A percentile compares a stretch with the other conserved stretches of the same genome.
These are phyloP conservation scores for Hypoxylon fragiforme DNA, from an alignment of 495 filamentous ascomycete genomes.

Conservation along the genomic window DNA sequence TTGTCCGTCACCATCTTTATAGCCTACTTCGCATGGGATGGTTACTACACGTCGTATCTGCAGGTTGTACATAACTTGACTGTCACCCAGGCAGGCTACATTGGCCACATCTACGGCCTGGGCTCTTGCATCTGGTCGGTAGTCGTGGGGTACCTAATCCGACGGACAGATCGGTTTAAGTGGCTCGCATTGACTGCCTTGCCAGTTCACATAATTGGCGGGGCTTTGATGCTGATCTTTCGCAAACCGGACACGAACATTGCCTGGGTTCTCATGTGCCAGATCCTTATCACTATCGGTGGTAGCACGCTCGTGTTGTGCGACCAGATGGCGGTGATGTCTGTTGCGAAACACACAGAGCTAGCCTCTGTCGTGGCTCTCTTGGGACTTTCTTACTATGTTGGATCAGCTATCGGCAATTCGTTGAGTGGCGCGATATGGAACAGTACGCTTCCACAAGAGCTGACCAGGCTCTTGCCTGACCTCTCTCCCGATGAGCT, in stretches of 20 bases:
- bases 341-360: slow-evolving; percentile 56
- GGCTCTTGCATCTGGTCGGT: slow-evolving; percentile 67
- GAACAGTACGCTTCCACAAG: slow-evolving; percentile 51
- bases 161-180: slow-evolving; percentile 60
- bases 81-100: slow-evolving; percentile 62
- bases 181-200: slow-evolving; percentile 65
- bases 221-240: slow-evolving; percentile 76
- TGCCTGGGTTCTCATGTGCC: slow-evolving; percentile 66
- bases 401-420: slow-evolving; percentile 58
- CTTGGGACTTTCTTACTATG: slow-evolving; percentile 49
- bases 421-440: slow-evolving; percentile 61
- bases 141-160: slow-evolving; percentile 60
- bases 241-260: slow-evolving; percentile 57
- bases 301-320: slow-evolving; percentile 62
- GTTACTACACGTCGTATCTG: slow-evolving; percentile 67
- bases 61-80: slow-evolving; percentile 69
- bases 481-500: slow-evolving; percentile 43
- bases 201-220: slow-evolving; percentile 66
- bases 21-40: slow-evolving; percentile 69
- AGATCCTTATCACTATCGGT: slow-evolving; percentile 68
- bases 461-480: slow-evolving; percentile 53
- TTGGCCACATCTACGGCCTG: slow-evolving; percentile 69
- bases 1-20: slow-evolving; percentile 60
- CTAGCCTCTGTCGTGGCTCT: slow-evolving; percentile 60
- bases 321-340: slow-evolving; percentile 59